Evolutionary conservation across 2,329 filamentous ascomycete species (phyloP).

Genomic region (Neopestalotiopsis clavispora): DNA sequence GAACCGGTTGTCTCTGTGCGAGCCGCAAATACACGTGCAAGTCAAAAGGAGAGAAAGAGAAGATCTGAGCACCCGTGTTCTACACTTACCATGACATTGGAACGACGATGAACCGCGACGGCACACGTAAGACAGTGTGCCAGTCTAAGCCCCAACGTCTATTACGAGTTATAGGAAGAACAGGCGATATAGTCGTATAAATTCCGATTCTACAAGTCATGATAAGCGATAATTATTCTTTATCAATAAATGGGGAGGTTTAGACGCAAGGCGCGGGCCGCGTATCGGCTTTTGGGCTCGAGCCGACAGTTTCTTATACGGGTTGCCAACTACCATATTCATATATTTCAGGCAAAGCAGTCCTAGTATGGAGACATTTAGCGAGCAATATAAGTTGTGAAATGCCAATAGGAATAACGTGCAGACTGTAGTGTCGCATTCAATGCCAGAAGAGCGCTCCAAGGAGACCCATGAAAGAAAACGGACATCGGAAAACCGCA

Average conservation of each 20-base stretch:
- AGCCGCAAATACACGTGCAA: conserved; percentile 7
- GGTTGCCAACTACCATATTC: neutral
- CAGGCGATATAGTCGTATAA: neutral
- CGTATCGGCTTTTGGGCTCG: neutral
- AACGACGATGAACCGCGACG: neutral
- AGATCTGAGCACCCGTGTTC: neutral
- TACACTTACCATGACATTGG: conserved; percentile 2
- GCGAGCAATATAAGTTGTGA: neutral
- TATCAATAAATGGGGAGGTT: neutral
- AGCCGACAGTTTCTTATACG: neutral
- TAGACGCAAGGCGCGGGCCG: neutral
- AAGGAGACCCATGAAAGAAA: neutral
- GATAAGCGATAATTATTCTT: neutral
- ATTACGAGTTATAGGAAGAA: neutral
- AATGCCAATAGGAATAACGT: neutral
- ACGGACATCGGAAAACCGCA: neutral
- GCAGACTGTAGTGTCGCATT: neutral
- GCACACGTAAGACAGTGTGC: conserved; percentile 8
- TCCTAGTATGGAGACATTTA: conserved; percentile 1
- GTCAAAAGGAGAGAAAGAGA: neutral
- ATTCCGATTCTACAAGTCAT: neutral
- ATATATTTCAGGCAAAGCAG: neutral
- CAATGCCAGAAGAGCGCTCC: no score
- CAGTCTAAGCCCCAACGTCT: conserved; percentile 1
- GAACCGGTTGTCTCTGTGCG: neutral